These are phyloP conservation scores for Thalassiosira hispida DNA, from an alignment of 352 stramenopile species.

Conservation along the genomic window DNA sequence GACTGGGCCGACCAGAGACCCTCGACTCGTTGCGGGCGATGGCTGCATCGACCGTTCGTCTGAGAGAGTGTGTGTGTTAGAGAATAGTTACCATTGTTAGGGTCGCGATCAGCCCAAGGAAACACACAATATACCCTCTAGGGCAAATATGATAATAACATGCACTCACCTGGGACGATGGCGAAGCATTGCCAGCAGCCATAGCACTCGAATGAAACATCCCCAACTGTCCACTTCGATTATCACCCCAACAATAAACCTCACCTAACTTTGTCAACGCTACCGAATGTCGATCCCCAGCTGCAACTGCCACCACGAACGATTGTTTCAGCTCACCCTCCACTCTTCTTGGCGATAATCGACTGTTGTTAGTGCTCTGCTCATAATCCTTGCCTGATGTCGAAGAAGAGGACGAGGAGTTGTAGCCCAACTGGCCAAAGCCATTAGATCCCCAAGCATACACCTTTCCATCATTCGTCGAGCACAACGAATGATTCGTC, in stretches of 20 bases:
- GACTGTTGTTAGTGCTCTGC: slow-evolving; percentile 26
- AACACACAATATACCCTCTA: no score
- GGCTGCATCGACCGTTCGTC: slow-evolving; percentile 24
- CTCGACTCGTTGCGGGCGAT: slow-evolving; percentile 70
- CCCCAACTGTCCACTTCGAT: slow-evolving; percentile 76
- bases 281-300: slow-evolving; percentile 78
- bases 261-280: slow-evolving; percentile 73
- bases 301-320: slow-evolving; percentile 71
- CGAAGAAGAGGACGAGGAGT: neutral
- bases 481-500: slow-evolving; percentile 84
- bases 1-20: slow-evolving; percentile 63
- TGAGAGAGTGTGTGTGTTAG: neutral
- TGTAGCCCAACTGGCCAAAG: slow-evolving; percentile 83
- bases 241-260: slow-evolving; percentile 84
- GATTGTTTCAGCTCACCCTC: slow-evolving; percentile 71
- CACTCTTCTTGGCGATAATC: slow-evolving; percentile 64
- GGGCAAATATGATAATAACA: no score
- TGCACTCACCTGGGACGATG: slow-evolving; percentile 9
- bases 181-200: slow-evolving; percentile 1
- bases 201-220: slow-evolving; percentile 14
- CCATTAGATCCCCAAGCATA: slow-evolving; percentile 84
- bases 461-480: slow-evolving; percentile 72
- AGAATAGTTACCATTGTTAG: no score
- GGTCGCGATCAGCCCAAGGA: no score
- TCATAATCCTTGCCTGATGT: slow-evolving; percentile 6